These are phyloP conservation scores for Lactarius trivialis DNA, from an alignment of 768 basidiomycete species.

Conservation along the genomic window DNA sequence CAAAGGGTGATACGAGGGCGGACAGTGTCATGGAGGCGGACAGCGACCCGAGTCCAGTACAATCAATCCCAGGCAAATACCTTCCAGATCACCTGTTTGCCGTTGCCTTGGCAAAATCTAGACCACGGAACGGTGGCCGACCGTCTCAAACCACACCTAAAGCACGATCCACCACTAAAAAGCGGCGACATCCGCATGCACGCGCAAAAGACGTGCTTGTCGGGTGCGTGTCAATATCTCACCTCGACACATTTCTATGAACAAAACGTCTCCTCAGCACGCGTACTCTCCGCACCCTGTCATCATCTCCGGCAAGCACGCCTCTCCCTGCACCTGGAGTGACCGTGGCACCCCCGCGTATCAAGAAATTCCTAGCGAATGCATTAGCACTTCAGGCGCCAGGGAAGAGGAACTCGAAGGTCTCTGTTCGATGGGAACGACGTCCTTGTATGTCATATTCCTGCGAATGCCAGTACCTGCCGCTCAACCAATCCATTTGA, in stretches of 20 bases:
- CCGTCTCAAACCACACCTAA: background rate
- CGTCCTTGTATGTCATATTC: conserved; percentile 17
- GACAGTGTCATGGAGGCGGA: background rate
- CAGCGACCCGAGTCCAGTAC: background rate
- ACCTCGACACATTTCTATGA: background rate
- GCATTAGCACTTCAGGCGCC: conserved; percentile 5
- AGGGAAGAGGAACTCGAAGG: background rate
- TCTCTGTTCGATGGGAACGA: conserved; percentile 19
- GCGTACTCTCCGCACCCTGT: conserved; percentile 20
- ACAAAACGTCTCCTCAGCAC: conserved; percentile 10
- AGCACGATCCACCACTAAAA: conserved; percentile 7
- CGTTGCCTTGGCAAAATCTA: conserved; percentile 9
- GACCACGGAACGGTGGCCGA: background rate
- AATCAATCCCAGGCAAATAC: conserved; percentile 13
- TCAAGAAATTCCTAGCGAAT: conserved; percentile 15
- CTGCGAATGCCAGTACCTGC: background rate
- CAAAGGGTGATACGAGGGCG: background rate
- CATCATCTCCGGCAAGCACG: conserved; percentile 7
- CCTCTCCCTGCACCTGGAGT: background rate
- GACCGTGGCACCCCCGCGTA: conserved; percentile 7
- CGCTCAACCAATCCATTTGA: background rate
- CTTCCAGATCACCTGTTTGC: conserved; percentile 23
- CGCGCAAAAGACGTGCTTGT: conserved; percentile 21
- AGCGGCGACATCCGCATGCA: background rate
- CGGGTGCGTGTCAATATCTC: conserved; percentile 15